Base-by-base conservation (phyloP, 176 grass and related monocot genomes). In the Eragrostis nindensis region DNA sequence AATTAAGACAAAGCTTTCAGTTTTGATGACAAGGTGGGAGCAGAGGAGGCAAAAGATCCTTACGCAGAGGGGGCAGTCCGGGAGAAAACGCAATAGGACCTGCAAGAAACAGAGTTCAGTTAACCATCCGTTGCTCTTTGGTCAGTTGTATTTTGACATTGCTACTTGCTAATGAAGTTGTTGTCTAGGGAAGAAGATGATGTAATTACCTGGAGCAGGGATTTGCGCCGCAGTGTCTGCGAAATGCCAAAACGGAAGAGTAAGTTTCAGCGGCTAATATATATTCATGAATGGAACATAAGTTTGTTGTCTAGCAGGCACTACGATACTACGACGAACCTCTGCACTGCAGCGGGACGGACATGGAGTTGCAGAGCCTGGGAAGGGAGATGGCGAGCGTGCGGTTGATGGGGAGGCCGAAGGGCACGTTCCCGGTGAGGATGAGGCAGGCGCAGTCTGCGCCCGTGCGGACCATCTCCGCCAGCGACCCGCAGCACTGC, bases 351-450 rank as follows among this genome's bases (percentile, higher is more conserved):
- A 98, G 62, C 6, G 96, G 96, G 67, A 95, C 96, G 17, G 96
- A 93, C 79, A 24, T 57, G 4, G 83, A 86, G 6, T 82, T 73
- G 75, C 96, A 98, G 21, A 89, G 12, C 68, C 11, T 92, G 45
- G 96, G 79, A 21, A 98, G 75, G 47, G 92, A 89, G 79, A 98
- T 73, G 73, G 92, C 88, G 27, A 98, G 76, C 16, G 86, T 86
- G 69, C 92, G 90, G 82, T 93, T 98, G 86, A 98, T 91, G 60
- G 96, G 96, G 45, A 98, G 90, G 55, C 86, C 73, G 68, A 98
- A 92, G 7, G 96, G 96, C 38, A 98, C 96, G 49, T 95, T 98
- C 40, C 92, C 96, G 0, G 92, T 95, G 59, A 98, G 59, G 71
- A 98, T 81, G 53, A 98, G 81, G 47, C 96, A 95, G 21, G 81